Percentiles rank a stretch among this genome's conserved stretches.
phyloP scores from a whole-genome alignment of 306 rosid genomes.

The Vicia faba region DNA sequence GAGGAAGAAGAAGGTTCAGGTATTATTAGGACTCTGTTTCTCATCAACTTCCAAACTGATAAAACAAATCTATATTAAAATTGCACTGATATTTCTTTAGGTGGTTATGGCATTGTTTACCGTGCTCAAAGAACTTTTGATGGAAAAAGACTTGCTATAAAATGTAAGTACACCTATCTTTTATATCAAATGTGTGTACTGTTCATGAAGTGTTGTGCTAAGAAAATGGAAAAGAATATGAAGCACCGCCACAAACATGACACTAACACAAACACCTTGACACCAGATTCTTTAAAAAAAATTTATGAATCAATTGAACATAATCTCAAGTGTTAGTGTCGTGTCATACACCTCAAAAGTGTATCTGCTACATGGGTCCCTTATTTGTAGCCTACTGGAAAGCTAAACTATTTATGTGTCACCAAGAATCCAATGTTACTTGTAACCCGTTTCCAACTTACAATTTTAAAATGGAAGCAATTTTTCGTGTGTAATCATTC shows the following conservation, averaged over 20 bases:
- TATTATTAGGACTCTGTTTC: conserved; percentile 34
- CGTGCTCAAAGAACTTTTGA: conserved; percentile 58
- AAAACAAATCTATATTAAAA: conserved; percentile 1
- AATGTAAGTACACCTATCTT: conserved; percentile 46
- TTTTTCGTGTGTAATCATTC: conserved; percentile 11
- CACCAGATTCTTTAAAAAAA: too few species aligned
- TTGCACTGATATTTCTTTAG: conserved; percentile 42
- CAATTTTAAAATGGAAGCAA: not conserved
- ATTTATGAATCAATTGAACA: too few species aligned
- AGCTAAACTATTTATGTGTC: conserved; percentile 18
- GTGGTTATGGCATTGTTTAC: conserved; percentile 85
- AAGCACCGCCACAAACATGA: too few species aligned
- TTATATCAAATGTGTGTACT: conserved; percentile 21
- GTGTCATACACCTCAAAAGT: too few species aligned
- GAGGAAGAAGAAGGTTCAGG: conserved; percentile 90
- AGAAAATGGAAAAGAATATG: not conserved
- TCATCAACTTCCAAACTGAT: not conserved
- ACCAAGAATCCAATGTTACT: conserved; percentile 3
- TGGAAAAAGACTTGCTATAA: conserved; percentile 63
- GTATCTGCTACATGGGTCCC: not conserved
- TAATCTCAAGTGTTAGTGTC: too few species aligned
- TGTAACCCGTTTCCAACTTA: conserved; percentile 19
- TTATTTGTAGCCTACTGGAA: conserved; percentile 3
- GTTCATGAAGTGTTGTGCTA: conserved; percentile 15
- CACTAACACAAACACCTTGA: too few species aligned